Evolutionary conservation across 106 monocot genomes (phyloP), one percentile per base, ranked within the genome.

Genomic region (Gastrodia elata): DNA sequence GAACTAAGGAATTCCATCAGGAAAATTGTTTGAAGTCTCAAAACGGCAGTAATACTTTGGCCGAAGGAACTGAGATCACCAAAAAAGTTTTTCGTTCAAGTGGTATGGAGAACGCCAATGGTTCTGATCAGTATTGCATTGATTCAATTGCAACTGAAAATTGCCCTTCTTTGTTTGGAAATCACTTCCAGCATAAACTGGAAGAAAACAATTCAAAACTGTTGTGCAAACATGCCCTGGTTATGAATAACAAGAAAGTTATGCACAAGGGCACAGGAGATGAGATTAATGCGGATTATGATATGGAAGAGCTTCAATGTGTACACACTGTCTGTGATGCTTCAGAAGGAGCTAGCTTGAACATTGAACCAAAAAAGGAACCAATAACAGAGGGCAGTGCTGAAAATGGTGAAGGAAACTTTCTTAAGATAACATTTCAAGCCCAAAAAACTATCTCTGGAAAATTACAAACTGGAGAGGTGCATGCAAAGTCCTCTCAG

Each of bases 311-410:
- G 0, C 20, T 36, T 3, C 26, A 68, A 68, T 78, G 14, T 80
- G 33, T 20, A 52, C 40, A 52, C 41, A 36, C 24, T 33, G 15
- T 65, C 34, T 43, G n/a, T 56, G 13, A 14, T 22, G 36, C 42
- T 76, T 74, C 79, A 70, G 20, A 70, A 65, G 34, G 71, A 82
- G 33, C 15, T 30, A 27, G 55, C 24, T 10, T 79, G 69, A 33
- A 68, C 43, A 52, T 64, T 36, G 30, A 35, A 49, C 64, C 5
- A 24, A 74, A 59, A 6, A 27, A 75, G 58, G 74, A 71, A 27
- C 38, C 49, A 65, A 40, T 7, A 39, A 55, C 34, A 26, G 37
- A 37, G 27, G 26, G 22, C 36, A 13, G 15, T 37, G 18, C n/a
- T 43, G 14, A 38, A 58, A 64, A 68, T 8, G 36, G 20, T 64